These are phyloP conservation scores for Yamadazyma triangularis DNA, from an alignment of 1,139 yeast genomes.

Conservation along the genomic window DNA sequence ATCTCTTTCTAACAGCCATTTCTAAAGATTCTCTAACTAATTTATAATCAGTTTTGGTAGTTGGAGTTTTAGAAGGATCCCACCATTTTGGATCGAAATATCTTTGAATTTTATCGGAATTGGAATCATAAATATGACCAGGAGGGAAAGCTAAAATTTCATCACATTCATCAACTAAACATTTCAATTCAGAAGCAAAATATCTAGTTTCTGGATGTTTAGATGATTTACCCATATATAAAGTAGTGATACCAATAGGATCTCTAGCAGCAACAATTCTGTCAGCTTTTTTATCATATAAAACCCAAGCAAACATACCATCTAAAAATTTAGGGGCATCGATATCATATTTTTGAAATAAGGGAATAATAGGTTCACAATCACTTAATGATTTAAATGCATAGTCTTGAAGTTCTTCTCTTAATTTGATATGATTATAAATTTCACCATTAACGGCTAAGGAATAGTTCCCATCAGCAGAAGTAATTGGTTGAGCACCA, in stretches of 20 bases:
- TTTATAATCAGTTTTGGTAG: constrained; percentile 67
- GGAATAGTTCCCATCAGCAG: constrained; percentile 66
- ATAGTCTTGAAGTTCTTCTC: constrained; percentile 71
- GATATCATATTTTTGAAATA: constrained; percentile 76
- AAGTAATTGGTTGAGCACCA: constrained; percentile 96
- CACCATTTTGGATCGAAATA: constrained; percentile 94
- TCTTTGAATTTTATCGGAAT: constrained; percentile 78
- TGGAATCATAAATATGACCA: constrained; percentile 93
- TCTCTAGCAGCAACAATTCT: constrained; percentile 96
- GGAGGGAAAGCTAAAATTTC: constrained; percentile 93
- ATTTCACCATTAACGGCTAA: constrained; percentile 96
- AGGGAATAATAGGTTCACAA: constrained; percentile 96
- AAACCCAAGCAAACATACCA: constrained; percentile 97
- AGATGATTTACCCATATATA: constrained; percentile 87
- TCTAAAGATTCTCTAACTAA: constrained; percentile 77
- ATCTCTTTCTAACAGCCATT: constrained; percentile 94
- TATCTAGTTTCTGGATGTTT: constrained; percentile 68
- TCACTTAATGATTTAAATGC: constrained; percentile 83
- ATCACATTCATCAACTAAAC: constrained; percentile 92
- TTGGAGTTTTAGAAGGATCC: constrained; percentile 73
- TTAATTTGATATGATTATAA: constrained; percentile 88
- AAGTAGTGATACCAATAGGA: constrained; percentile 95
- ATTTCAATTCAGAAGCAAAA: constrained; percentile 93
- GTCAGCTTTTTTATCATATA: constrained; percentile 79
- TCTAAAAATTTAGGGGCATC: constrained; percentile 92